Evolutionary conservation across 2,329 filamentous ascomycete genomes (phyloP).

Genomic region (Fusarium dlaminii): DNA sequence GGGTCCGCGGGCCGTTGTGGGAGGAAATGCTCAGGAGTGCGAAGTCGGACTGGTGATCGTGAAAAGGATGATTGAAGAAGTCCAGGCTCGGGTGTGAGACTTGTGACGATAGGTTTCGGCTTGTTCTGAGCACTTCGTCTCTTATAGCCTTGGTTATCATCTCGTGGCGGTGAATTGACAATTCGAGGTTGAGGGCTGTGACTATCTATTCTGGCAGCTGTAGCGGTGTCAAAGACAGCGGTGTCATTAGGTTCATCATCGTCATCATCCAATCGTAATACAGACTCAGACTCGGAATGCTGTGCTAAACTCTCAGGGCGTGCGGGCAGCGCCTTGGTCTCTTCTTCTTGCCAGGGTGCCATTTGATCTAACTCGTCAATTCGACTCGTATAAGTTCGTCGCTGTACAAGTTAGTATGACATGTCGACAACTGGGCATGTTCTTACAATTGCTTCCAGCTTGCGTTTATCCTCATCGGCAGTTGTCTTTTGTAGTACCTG

Average conservation of each 20-base stretch:
- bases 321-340: slow-evolving; percentile 80
- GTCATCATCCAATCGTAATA: slow-evolving; percentile 46
- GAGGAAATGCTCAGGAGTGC: slow-evolving; percentile 45
- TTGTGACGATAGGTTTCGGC: slow-evolving; percentile 38
- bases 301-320: slow-evolving; percentile 65
- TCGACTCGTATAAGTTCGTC: slow-evolving; percentile 87
- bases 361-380: slow-evolving; percentile 87
- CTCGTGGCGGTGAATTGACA: slow-evolving; percentile 41
- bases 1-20: slow-evolving; percentile 63
- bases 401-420: slow-evolving; percentile 57
- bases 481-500: slow-evolving; percentile 87
- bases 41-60: slow-evolving; percentile 52
- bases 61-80: slow-evolving; percentile 65
- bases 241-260: slow-evolving; percentile 57
- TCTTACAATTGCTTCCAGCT: slow-evolving; percentile 89
- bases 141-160: slow-evolving; percentile 25
- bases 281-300: slow-evolving; percentile 34
- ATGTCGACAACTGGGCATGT: not conserved
- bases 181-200: slow-evolving; percentile 30
- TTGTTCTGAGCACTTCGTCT: slow-evolving; percentile 39
- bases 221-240: slow-evolving; percentile 62
- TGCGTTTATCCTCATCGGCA: slow-evolving; percentile 86
- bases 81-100: slow-evolving; percentile 41
- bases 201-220: slow-evolving; percentile 57
- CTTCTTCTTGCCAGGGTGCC: slow-evolving; percentile 61